Conservation (phyloP, 2,329 filamentous ascomycete species). For the Lachnellula willkommii region DNA sequence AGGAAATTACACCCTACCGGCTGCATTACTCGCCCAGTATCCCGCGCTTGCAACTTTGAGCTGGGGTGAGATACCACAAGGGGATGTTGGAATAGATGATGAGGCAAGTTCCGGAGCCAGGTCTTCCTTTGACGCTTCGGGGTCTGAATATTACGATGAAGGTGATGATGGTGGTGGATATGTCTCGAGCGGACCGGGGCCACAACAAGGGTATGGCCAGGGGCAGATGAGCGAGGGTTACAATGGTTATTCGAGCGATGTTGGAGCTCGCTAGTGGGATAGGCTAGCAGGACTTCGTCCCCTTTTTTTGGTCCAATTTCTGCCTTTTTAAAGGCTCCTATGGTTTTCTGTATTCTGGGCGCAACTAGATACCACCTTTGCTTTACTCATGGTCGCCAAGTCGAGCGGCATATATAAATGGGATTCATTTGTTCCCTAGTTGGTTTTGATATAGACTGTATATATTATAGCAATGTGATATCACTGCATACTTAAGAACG, state of each 20-base stretch:
- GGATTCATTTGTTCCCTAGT: neutral
- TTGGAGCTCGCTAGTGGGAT: conserved; percentile 23
- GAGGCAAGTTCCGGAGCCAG: conserved; percentile 67
- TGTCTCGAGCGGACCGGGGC: conserved; percentile 41
- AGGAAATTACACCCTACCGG: conserved; percentile 67
- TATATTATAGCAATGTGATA: neutral
- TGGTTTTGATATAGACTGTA: conserved; percentile 1
- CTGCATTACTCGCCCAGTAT: conserved; percentile 84
- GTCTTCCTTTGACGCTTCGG: conserved; percentile 70
- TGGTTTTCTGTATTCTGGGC: conserved; percentile 13
- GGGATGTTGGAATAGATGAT: conserved; percentile 58
- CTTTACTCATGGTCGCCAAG: conserved; percentile 2
- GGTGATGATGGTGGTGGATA: conserved; percentile 67
- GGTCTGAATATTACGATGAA: conserved; percentile 62
- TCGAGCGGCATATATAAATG: neutral
- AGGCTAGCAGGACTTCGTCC: neutral
- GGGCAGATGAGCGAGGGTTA: conserved; percentile 28
- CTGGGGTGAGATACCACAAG: conserved; percentile 71
- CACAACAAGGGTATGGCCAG: conserved; percentile 28
- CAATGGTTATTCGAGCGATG: conserved; percentile 31
- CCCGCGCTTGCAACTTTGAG: conserved; percentile 87
- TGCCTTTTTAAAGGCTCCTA: conserved; percentile 3
- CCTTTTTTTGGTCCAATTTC: conserved; percentile 5
- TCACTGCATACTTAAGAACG: neutral
- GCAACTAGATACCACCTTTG: conserved; percentile 30